These are phyloP conservation scores for Marchantia paleacea DNA, from an alignment of 225 moss, liverwort and hornwort species.

Conservation along the genomic window DNA sequence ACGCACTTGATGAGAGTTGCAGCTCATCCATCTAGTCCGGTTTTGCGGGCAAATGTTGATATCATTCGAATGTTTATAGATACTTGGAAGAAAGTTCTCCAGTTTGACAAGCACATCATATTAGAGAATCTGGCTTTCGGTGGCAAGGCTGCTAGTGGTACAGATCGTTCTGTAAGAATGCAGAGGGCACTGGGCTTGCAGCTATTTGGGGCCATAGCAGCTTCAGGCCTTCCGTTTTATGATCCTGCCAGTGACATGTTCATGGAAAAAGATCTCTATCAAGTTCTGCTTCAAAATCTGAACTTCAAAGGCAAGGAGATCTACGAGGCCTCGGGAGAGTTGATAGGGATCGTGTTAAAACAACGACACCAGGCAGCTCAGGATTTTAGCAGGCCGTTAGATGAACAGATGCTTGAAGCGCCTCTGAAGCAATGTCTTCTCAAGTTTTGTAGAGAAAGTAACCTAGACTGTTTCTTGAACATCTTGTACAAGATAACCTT, in stretches of 20 bases:
- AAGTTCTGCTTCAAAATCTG: slow-evolving; percentile 73
- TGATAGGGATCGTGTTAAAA: slow-evolving; percentile 67
- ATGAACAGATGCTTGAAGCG: slow-evolving; percentile 53
- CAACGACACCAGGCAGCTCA: slow-evolving; percentile 41
- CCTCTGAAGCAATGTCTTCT: slow-evolving; percentile 60
- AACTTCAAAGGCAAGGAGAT: slow-evolving; percentile 66
- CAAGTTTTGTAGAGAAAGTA: slow-evolving; percentile 56
- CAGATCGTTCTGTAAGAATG: slow-evolving; percentile 52
- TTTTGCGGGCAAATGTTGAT: slow-evolving; percentile 76
- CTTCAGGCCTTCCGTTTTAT: slow-evolving; percentile 65
- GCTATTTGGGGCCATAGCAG: slow-evolving; percentile 73
- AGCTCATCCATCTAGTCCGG: slow-evolving; percentile 69
- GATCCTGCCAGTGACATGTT: slow-evolving; percentile 54
- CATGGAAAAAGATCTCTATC: slow-evolving; percentile 63
- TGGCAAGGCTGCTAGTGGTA: slow-evolving; percentile 62
- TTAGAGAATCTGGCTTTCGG: slow-evolving; percentile 64
- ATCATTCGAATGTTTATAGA: slow-evolving; percentile 84
- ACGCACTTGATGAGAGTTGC: slow-evolving; percentile 74
- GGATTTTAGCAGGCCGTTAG: slow-evolving; percentile 9
- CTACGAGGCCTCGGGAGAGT: slow-evolving; percentile 90
- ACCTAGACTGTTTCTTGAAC: slow-evolving; percentile 77
- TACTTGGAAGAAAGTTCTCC: slow-evolving; percentile 63
- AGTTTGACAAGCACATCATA: slow-evolving; percentile 53
- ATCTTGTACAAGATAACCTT: slow-evolving; percentile 71
- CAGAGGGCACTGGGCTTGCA: slow-evolving; percentile 78